Evolutionary conservation across 306 rosid species (phyloP), one percentile per base, ranked within the genome.

Genomic region (Psophocarpus tetragonolobus): DNA sequence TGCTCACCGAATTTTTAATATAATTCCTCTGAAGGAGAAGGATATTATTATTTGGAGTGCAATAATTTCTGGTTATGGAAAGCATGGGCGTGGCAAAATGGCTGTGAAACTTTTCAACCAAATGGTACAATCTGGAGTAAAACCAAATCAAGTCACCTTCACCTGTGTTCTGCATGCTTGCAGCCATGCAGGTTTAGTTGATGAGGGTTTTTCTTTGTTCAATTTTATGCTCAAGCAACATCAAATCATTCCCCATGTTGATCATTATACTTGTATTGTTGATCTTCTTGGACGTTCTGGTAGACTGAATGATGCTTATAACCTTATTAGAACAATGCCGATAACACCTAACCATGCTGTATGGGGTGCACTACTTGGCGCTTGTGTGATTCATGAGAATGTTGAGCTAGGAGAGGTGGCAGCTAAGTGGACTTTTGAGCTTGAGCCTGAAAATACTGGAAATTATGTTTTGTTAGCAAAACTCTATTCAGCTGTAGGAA

Each of bases 271-370:
- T 45, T 92, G 96, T 75, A 83, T 94, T 42, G 79, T 94, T 18
- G 95, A 94, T 84, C 95, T 92, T 83, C 94, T 94, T 80, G 97
- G 97, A 23, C 97, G 97, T 67, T 90, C 94, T 41, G 96, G 95
- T 76, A 88, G 88, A 53, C 85, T 92, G 33, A 69, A 76, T 42
- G 97, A 92, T 81, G 98, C 97, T 15, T 82, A 86, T 84, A 85
- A 87, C 80, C 82, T 90, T 61, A 88, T 94, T 38, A 71, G 50
- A 73, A 79, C 88, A 53, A 90, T 90, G 93, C 87, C 90, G 47
- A 81, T 89, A 76, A 68, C 79, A 53, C 90, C 87, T 53, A 87
- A 81, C 63, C 87, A 85, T 81, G 84, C 85, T 38, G 82, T 91
- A 36, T 93, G 98, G 96, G 97, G 98, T 64, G 97, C 98, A 47